Evolutionary conservation across 2,329 filamentous ascomycete genomes (phyloP).

Genomic region (Claviceps capensis): DNA sequence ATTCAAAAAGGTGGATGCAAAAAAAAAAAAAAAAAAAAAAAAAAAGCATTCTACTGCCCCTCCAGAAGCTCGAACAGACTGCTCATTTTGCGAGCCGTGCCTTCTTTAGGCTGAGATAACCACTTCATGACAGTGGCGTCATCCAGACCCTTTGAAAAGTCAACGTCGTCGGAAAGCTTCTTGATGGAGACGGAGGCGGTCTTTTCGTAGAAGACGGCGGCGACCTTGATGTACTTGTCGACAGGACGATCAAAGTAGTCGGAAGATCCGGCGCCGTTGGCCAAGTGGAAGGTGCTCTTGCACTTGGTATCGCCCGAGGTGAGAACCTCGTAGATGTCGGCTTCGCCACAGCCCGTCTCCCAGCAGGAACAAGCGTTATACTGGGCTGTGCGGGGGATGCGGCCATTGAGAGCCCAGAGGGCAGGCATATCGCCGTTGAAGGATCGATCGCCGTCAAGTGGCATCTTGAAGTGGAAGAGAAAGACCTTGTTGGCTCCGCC

Average conservation of each 20-base stretch:
- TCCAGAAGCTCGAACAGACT: constrained; percentile 12
- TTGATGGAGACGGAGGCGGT: constrained; percentile 42
- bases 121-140: constrained; percentile 23
- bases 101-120: constrained; percentile 12
- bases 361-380: constrained; percentile 65
- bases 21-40: not conserved
- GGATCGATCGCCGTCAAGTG: constrained; percentile 36
- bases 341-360: constrained; percentile 54
- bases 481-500: constrained; percentile 57
- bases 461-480: constrained; percentile 63
- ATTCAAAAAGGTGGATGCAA: not conserved
- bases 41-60: no score
- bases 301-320: constrained; percentile 47
- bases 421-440: constrained; percentile 56
- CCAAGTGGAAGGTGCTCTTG: constrained; percentile 58
- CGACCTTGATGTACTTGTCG: constrained; percentile 45
- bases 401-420: constrained; percentile 62
- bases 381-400: constrained; percentile 56
- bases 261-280: constrained; percentile 48
- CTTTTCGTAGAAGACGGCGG: constrained; percentile 43
- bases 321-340: constrained; percentile 63
- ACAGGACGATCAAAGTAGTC: constrained; percentile 60
- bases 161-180: constrained; percentile 27
- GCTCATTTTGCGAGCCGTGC: constrained; percentile 5
- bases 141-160: constrained; percentile 27